These are phyloP conservation scores for Boeremia exigua DNA, from an alignment of 2,329 filamentous ascomycete genomes.

Conservation along the genomic window DNA sequence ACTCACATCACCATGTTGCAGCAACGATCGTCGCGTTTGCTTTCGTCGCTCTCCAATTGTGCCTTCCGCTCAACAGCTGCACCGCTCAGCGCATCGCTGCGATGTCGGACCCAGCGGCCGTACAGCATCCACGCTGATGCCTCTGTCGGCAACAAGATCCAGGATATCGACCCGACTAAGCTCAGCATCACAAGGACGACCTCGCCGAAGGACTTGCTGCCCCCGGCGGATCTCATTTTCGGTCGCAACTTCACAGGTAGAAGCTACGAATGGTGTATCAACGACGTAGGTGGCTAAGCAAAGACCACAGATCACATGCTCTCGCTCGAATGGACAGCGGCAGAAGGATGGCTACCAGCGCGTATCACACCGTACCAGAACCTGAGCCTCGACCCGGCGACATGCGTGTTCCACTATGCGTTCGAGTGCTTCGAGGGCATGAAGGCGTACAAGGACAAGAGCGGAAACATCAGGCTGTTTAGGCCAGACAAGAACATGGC, in stretches of 20 bases:
- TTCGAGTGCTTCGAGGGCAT: constrained; percentile 99
- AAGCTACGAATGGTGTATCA: constrained; percentile 11
- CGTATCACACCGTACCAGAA: constrained; percentile 94
- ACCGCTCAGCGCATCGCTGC: constrained; percentile 48
- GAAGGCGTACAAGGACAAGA: constrained; percentile 95
- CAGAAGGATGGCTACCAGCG: constrained; percentile 81
- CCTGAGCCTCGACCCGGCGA: constrained; percentile 92
- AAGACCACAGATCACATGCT: constrained; percentile 85
- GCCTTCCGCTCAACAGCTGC: constrained; percentile 34
- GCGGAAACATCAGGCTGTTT: constrained; percentile 83
- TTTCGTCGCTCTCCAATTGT: constrained; percentile 41
- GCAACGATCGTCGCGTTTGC: constrained; percentile 42
- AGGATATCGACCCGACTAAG: constrained; percentile 77
- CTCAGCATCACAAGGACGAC: constrained; percentile 76
- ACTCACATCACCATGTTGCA: constrained; percentile 43
- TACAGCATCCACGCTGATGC: constrained; percentile 59
- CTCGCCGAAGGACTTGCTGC: constrained; percentile 74
- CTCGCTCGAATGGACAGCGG: constrained; percentile 87
- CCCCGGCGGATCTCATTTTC: constrained; percentile 85
- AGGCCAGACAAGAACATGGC: constrained; percentile 96
- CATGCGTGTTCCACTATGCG: constrained; percentile 97
- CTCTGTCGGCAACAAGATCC: constrained; percentile 59
- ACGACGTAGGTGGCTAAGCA: constrained; percentile 21
- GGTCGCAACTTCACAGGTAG: constrained; percentile 88
- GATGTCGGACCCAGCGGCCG: constrained; percentile 54